These are phyloP conservation scores for Nothophytophthora sp. DNA, from an alignment of 352 stramenopile genomes.

Conservation along the genomic window DNA sequence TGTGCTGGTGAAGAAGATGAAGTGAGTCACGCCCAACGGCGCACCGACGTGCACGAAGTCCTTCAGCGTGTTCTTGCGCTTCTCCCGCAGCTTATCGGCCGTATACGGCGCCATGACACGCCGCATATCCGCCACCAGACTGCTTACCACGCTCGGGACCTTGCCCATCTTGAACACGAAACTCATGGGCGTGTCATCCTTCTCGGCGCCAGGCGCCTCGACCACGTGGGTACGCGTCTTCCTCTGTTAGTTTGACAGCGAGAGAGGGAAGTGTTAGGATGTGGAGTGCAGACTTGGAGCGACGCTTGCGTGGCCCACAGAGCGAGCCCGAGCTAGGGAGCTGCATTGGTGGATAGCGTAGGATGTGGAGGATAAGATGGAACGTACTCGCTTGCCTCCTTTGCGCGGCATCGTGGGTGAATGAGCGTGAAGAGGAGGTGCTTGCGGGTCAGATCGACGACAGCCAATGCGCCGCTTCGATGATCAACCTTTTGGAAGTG, in stretches of 20 bases:
- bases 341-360: slow-evolving; percentile 2
- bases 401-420: slow-evolving; percentile 82
- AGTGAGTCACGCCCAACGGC: slow-evolving; percentile 96
- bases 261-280: slow-evolving; percentile 2
- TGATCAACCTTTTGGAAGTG: no score
- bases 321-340: not conserved
- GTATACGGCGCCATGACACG: slow-evolving; percentile 96
- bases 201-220: slow-evolving; percentile 61
- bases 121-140: slow-evolving; percentile 93
- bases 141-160: slow-evolving; percentile 69
- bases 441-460: slow-evolving; percentile 5
- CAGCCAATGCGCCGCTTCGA: no score
- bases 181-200: slow-evolving; percentile 89
- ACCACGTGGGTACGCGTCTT: slow-evolving; percentile 86
- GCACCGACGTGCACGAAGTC: slow-evolving; percentile 91
- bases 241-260: no score
- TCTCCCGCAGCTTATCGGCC: slow-evolving; percentile 91
- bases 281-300: not conserved
- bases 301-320: not conserved
- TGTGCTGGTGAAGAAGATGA: slow-evolving; percentile 96
- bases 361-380: not conserved
- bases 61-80: slow-evolving; percentile 92
- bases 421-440: no score
- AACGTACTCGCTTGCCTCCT: slow-evolving; percentile 84
- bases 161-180: slow-evolving; percentile 94